Conservation (phyloP, 306 rosid species). For the Pachyrhizus erosus region DNA sequence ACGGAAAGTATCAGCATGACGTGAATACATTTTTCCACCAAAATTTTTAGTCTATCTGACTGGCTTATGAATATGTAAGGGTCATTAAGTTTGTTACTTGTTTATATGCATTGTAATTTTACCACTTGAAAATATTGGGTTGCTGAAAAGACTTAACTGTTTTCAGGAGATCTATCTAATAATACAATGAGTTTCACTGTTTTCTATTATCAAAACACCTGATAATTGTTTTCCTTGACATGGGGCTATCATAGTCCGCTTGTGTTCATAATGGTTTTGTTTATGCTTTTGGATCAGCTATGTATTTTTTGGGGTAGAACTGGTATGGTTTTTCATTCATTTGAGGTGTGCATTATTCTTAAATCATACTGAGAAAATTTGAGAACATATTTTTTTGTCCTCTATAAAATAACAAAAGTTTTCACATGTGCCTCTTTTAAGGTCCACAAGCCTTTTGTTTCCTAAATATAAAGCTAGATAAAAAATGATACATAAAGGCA, state of each 20-base stretch:
- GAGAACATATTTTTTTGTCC: not conserved
- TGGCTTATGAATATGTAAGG: slow-evolving; percentile 19
- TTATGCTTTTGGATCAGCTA: not conserved
- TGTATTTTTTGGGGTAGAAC: not conserved
- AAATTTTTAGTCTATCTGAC: not conserved
- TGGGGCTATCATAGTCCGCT: too few relatives aligned
- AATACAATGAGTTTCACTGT: not conserved
- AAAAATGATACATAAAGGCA: too few relatives aligned
- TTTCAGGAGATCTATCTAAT: not conserved
- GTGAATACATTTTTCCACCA: slow-evolving; percentile 2
- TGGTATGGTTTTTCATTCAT: not conserved
- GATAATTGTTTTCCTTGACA: not conserved
- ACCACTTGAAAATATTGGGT: not conserved
- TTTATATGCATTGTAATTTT: not conserved
- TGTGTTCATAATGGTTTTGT: not conserved
- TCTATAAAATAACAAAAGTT: not conserved
- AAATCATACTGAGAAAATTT: not conserved
- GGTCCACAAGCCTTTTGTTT: not conserved
- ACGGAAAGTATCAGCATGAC: not conserved
- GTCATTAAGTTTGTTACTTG: not conserved
- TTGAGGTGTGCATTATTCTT: not conserved
- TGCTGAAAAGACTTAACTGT: slow-evolving; percentile 1
- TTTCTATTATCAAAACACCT: not conserved
- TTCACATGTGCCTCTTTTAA: slow-evolving; percentile 13
- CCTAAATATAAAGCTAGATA: not conserved